Percentiles rank a stretch among this genome's conserved stretches.
Evolutionary conservation across 345 rosid species (phyloP).

Genomic region (Acer saccharum): DNA sequence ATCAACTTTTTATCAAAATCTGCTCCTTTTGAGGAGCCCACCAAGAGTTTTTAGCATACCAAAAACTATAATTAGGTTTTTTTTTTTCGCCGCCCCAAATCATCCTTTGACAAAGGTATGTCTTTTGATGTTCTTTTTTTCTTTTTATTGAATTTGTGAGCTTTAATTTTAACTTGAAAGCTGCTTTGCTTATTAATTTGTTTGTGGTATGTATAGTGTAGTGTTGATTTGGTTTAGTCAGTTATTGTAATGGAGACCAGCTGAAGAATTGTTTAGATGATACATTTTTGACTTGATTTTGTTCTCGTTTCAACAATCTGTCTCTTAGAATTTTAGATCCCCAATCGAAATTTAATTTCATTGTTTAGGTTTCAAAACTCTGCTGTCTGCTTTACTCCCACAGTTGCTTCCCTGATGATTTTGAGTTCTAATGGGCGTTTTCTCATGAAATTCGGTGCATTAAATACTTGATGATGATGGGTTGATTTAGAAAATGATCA

Average conservation of each 20-base stretch:
- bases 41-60: not conserved
- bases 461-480: not conserved
- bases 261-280: not conserved
- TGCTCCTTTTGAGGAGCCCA: too few relatives aligned
- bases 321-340: not conserved
- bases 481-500: not conserved
- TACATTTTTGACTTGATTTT: not conserved
- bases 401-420: too few relatives aligned
- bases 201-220: too few relatives aligned
- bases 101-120: slow-evolving; percentile 7
- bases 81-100: not conserved
- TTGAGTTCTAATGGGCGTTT: not conserved
- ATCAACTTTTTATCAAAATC: too few relatives aligned
- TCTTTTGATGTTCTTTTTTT: not conserved
- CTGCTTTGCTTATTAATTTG: not conserved
- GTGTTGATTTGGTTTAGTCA: not conserved
- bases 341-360: not conserved
- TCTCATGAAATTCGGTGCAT: not conserved
- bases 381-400: not conserved
- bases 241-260: not conserved
- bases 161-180: not conserved
- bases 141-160: not conserved
- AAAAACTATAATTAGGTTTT: slow-evolving; percentile 16
- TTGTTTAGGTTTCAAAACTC: too few relatives aligned
- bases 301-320: not conserved